A percentile compares a stretch with the other conserved stretches of the same genome.
Evolutionary conservation across 768 basidiomycete genomes (phyloP).

Genomic region (Steccherinum ochraceum): DNA sequence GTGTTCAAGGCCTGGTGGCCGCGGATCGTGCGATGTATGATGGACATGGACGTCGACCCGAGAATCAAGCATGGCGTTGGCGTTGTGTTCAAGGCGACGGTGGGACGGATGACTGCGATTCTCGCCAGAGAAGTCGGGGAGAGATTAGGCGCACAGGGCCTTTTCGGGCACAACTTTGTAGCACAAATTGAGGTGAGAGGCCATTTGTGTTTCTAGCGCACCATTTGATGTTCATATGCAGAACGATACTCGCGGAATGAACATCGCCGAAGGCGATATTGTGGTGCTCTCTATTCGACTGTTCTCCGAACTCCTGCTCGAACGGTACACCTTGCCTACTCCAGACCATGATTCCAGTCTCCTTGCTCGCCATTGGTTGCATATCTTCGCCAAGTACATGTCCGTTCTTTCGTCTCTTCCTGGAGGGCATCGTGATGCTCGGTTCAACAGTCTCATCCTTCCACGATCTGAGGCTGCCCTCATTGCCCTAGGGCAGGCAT

Average conservation of each 20-base stretch:
- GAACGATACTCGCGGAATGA: slow-evolving; percentile 24
- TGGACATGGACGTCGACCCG: slow-evolving; percentile 23
- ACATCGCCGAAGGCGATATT: slow-evolving; percentile 43
- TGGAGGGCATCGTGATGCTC: slow-evolving; percentile 38
- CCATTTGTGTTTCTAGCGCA: no score
- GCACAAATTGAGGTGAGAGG: no score
- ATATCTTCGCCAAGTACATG: slow-evolving; percentile 25
- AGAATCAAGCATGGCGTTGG: slow-evolving; percentile 44
- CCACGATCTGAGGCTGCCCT: slow-evolving; percentile 47
- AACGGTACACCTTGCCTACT: slow-evolving; percentile 41
- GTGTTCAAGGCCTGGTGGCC: slow-evolving; percentile 29
- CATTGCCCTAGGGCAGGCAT: slow-evolving; percentile 58
- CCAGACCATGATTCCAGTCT: slow-evolving; percentile 36
- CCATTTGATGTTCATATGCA: slow-evolving; percentile 1
- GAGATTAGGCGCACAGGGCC: slow-evolving; percentile 38
- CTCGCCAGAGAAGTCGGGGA: slow-evolving; percentile 31
- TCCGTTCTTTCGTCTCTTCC: neutral
- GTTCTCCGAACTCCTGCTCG: slow-evolving; percentile 47
- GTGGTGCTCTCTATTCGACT: slow-evolving; percentile 41
- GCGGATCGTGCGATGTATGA: slow-evolving; percentile 17
- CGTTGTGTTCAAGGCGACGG: slow-evolving; percentile 45
- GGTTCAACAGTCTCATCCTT: slow-evolving; percentile 45
- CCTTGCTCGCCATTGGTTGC: slow-evolving; percentile 37
- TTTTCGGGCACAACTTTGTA: slow-evolving; percentile 34
- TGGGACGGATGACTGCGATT: slow-evolving; percentile 22